These are phyloP conservation scores for Mucor circinelloides DNA, from an alignment of 371 early-diverging fungal genomes.

Conservation along the genomic window DNA sequence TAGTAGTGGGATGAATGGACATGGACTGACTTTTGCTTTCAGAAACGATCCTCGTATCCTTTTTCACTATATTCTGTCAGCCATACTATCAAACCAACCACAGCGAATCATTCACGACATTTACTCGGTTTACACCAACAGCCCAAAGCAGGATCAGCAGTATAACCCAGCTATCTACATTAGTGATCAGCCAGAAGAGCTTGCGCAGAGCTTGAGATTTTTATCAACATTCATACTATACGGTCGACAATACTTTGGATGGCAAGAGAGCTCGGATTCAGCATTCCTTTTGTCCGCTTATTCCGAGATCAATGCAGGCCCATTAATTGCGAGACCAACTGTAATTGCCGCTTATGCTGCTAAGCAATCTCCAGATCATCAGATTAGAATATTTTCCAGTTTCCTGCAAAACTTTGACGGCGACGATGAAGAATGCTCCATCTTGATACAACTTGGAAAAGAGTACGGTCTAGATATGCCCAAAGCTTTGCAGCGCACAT, in stretches of 20 bases:
- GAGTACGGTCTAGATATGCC: conserved; percentile 18
- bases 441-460: conserved; percentile 24
- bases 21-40: background rate
- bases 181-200: background rate
- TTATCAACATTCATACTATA: conserved; percentile 24
- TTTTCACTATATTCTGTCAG: conserved; percentile 23
- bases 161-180: background rate
- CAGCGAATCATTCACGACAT: conserved; percentile 1
- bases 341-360: conserved; percentile 27
- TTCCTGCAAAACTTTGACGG: conserved; percentile 30
- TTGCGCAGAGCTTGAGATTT: conserved; percentile 15
- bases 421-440: conserved; percentile 22
- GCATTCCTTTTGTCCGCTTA: conserved; percentile 17
- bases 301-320: conserved; percentile 11
- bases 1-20: background rate
- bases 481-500: conserved; percentile 5
- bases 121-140: background rate
- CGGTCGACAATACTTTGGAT: conserved; percentile 15
- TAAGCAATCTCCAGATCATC: conserved; percentile 12
- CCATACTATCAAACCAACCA: conserved; percentile 7
- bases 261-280: conserved; percentile 7
- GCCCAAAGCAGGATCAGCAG: background rate
- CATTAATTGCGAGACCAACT: conserved; percentile 12
- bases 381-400: conserved; percentile 20
- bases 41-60: conserved; percentile 14